A percentile compares a stretch with the other conserved stretches of the same genome.
Conservation (phyloP, 2,329 filamentous ascomycete species). For the Arthroderma sp. region DNA sequence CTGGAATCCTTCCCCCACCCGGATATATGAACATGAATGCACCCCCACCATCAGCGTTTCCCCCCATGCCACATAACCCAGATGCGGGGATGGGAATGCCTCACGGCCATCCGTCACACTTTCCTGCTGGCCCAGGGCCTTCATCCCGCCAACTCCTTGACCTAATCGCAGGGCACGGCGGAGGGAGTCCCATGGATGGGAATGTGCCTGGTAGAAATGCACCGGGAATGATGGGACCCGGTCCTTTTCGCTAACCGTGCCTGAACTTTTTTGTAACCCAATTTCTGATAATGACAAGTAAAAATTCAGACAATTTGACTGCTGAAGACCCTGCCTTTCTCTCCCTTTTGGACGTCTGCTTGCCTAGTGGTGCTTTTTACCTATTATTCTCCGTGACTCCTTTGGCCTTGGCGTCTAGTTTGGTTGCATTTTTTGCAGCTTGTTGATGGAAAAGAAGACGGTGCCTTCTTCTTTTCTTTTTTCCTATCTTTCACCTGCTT, state of each 20-base stretch:
- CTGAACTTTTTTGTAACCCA: not conserved
- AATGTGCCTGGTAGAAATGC: conserved; percentile 4
- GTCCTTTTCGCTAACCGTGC: conserved; percentile 10
- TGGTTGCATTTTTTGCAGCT: no score
- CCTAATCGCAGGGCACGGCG: conserved; percentile 29
- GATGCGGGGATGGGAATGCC: conserved; percentile 27
- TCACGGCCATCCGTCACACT: conserved; percentile 23
- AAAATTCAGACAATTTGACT: no score
- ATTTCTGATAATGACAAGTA: no score
- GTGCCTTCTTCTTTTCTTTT: no score
- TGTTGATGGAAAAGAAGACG: no score
- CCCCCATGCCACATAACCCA: conserved; percentile 26
- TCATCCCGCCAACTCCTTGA: conserved; percentile 30
- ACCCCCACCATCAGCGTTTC: conserved; percentile 22
- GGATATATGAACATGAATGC: conserved; percentile 31
- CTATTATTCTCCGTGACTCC: no score
- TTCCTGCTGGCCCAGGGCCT: conserved; percentile 22
- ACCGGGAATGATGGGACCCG: conserved; percentile 13
- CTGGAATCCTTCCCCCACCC: conserved; percentile 33
- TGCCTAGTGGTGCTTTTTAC: no score
- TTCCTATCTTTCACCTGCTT: no score
- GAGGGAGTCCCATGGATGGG: conserved; percentile 12
- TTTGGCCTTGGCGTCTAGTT: no score
- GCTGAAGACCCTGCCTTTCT: no score
- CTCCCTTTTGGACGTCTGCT: no score